phyloP scores from a whole-genome alignment of 345 rosid genomes.

The Dipteronia sinensis region DNA sequence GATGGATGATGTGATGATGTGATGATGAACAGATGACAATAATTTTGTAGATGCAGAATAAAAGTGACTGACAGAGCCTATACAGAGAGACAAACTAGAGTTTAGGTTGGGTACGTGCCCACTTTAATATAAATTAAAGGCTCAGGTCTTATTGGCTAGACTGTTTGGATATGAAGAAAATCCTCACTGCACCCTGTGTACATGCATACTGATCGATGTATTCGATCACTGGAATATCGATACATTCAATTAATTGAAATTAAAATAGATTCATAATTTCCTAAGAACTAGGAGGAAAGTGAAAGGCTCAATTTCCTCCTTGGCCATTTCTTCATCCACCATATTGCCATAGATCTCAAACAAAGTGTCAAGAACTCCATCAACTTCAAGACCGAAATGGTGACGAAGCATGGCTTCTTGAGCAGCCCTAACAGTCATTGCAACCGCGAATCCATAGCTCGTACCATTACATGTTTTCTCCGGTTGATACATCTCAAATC shows the following conservation, averaged over 20 bases:
- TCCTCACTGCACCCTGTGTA: no score
- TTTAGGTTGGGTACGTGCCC: no score
- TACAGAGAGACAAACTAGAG: no score
- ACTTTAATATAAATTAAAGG: no score
- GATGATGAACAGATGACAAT: neutral
- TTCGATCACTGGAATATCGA: no score
- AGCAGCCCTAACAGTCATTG: constrained; percentile 77
- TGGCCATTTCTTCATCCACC: constrained; percentile 64
- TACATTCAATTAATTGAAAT: neutral
- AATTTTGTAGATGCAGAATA: neutral
- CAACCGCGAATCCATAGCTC: constrained; percentile 65
- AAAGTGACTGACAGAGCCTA: neutral
- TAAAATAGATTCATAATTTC: constrained; percentile 36
- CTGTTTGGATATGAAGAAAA: no score
- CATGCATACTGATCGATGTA: no score
- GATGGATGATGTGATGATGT: neutral
- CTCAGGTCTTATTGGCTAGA: no score
- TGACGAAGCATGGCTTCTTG: constrained; percentile 73
- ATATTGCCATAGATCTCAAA: constrained; percentile 59
- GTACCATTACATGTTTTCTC: constrained; percentile 31
- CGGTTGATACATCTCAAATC: constrained; percentile 55
- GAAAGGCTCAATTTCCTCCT: constrained; percentile 62
- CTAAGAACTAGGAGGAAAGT: constrained; percentile 63
- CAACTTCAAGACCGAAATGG: constrained; percentile 77
- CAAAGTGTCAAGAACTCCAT: constrained; percentile 54